Conservation (phyloP, 106 monocot genomes). For the Xerophyta viscosa region DNA sequence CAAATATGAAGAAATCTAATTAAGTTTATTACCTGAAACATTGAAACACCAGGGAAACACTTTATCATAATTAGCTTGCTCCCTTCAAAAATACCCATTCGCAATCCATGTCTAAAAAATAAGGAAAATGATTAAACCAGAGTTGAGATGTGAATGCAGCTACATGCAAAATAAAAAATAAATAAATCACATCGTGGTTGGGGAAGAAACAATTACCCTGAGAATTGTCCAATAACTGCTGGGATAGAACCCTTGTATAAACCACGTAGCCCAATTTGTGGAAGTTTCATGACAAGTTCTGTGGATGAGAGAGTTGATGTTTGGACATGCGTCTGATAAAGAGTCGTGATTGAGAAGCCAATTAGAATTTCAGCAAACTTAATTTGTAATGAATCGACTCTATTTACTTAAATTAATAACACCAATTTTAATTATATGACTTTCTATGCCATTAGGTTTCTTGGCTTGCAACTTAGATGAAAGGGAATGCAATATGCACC, state of each 20-base stretch:
- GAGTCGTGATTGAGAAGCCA: too few relatives aligned
- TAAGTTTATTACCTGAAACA: slow-evolving; percentile 37
- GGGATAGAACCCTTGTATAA: slow-evolving; percentile 64
- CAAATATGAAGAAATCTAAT: not conserved
- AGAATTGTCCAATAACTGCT: slow-evolving; percentile 65
- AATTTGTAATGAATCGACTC: too few relatives aligned
- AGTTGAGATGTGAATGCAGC: too few relatives aligned
- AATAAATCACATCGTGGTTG: not conserved
- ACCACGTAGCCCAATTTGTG: slow-evolving; percentile 50
- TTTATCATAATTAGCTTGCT: slow-evolving; percentile 49
- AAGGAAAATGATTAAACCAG: slow-evolving; percentile 3
- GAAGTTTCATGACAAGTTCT: slow-evolving; percentile 46
- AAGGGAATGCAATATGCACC: too few relatives aligned
- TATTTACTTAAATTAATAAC: too few relatives aligned
- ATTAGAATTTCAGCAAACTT: too few relatives aligned
- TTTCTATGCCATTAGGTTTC: too few relatives aligned
- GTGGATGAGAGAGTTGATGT: slow-evolving; percentile 60
- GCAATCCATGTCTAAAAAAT: slow-evolving; percentile 50
- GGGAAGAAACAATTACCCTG: slow-evolving; percentile 27
- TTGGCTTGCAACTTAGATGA: too few relatives aligned
- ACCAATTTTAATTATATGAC: too few relatives aligned
- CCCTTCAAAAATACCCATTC: slow-evolving; percentile 59
- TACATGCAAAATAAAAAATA: too few relatives aligned
- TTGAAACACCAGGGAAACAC: slow-evolving; percentile 39
- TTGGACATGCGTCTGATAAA: slow-evolving; percentile 50